phyloP scores from a whole-genome alignment of 73 alveolate genomes.

The Effrenium voratum region DNA sequence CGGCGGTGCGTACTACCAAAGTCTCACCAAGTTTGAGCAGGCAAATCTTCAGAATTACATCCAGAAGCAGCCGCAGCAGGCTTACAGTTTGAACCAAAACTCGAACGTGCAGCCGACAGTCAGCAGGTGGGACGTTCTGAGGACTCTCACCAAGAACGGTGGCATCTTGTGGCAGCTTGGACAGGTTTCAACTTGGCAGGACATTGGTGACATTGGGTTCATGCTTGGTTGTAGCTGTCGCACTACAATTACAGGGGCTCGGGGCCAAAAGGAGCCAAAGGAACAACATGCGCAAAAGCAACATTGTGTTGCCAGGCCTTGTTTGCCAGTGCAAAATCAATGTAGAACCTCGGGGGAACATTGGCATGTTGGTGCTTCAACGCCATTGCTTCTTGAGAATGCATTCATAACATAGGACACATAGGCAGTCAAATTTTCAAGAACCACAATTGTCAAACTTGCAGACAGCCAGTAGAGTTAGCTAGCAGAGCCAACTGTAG shows the following conservation, averaged over 20 bases:
- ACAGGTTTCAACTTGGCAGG: no score
- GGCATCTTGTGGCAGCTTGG: slow-evolving; percentile 20
- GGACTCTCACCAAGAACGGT: slow-evolving; percentile 6
- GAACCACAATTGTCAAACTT: no score
- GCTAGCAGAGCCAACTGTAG: no score
- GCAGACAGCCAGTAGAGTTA: no score
- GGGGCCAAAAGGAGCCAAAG: background rate
- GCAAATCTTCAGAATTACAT: background rate
- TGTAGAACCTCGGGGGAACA: no score
- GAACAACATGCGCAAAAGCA: background rate
- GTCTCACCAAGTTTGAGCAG: background rate
- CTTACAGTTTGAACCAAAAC: background rate
- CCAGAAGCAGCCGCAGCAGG: background rate
- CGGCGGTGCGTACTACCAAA: background rate
- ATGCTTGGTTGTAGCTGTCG: background rate
- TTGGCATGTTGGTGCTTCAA: no score
- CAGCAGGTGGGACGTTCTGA: background rate
- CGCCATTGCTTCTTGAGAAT: background rate
- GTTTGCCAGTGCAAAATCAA: background rate
- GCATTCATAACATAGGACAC: background rate
- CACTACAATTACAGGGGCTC: no score
- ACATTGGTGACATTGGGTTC: background rate
- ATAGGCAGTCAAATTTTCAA: background rate
- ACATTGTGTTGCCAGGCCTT: background rate
- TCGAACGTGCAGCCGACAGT: background rate